phyloP scores from a whole-genome alignment of 2,329 filamentous ascomycete genomes.

The Akanthomyces dipterigenus region DNA sequence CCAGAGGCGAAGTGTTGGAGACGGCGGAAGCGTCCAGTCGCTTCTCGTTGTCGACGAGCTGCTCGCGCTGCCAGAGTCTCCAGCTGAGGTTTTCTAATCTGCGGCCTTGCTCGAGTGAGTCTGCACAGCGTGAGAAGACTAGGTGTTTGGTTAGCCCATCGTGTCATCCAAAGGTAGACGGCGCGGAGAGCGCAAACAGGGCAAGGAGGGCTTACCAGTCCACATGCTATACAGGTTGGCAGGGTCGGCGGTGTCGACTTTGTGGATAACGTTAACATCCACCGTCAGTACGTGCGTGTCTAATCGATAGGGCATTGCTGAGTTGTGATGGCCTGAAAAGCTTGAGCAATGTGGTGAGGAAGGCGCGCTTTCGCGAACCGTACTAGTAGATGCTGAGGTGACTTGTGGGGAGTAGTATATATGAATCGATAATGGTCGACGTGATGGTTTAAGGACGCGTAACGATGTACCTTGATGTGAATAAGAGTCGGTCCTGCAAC shows the following conservation, averaged over 20 bases:
- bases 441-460: not conserved
- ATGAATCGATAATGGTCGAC: too few relatives aligned
- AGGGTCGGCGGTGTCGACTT: conserved; percentile 87
- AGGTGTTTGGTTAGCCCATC: conserved; percentile 25
- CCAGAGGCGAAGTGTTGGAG: conserved; percentile 41
- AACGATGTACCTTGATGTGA: not conserved
- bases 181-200: too few relatives aligned
- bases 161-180: not conserved
- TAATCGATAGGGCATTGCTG: conserved; percentile 73
- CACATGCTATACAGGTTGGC: conserved; percentile 96
- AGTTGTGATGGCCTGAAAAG: conserved; percentile 27
- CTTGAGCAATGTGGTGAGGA: conserved; percentile 26
- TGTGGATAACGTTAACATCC: conserved; percentile 85
- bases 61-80: conserved; percentile 87
- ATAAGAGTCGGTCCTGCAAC: not conserved
- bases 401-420: too few relatives aligned
- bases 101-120: conserved; percentile 87
- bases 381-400: not conserved
- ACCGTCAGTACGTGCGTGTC: conserved; percentile 84
- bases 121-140: conserved; percentile 94
- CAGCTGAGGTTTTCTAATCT: conserved; percentile 92
- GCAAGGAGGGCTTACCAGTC: conserved; percentile 66
- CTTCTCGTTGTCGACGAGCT: conserved; percentile 53
- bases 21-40: conserved; percentile 42
- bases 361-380: conserved; percentile 8